Conservation (phyloP, 768 basidiomycete species). For the Gymnopilus dilepis region DNA sequence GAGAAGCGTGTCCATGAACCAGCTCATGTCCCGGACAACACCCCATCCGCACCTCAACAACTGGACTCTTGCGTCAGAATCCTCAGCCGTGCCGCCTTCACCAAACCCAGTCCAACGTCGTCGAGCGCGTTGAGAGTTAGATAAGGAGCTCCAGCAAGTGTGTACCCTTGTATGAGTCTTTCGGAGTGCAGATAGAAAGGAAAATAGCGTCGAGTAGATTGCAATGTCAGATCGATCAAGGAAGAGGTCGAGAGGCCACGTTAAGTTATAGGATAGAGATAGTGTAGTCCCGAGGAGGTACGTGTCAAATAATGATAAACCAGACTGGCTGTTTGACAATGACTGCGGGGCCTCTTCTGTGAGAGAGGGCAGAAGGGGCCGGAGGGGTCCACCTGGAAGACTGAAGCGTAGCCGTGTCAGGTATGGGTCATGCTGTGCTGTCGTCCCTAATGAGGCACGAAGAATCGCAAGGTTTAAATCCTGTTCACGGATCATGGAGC, state of each 20-base stretch:
- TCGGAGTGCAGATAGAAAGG: constrained; percentile 82
- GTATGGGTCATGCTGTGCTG: constrained; percentile 84
- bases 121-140: constrained; percentile 83
- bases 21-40: constrained; percentile 84
- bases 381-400: constrained; percentile 80
- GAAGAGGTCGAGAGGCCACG: constrained; percentile 92
- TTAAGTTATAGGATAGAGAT: constrained; percentile 67
- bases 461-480: constrained; percentile 88
- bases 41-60: constrained; percentile 87
- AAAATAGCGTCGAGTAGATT: constrained; percentile 77
- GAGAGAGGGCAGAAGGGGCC: constrained; percentile 82
- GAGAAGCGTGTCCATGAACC: constrained; percentile 86
- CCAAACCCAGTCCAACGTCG: constrained; percentile 86
- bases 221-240: constrained; percentile 76
- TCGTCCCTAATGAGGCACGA: constrained; percentile 86
- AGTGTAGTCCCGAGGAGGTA: constrained; percentile 83
- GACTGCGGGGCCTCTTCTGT: constrained; percentile 45
- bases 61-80: constrained; percentile 63
- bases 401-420: constrained; percentile 76
- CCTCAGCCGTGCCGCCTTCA: constrained; percentile 83
- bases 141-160: constrained; percentile 83
- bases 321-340: constrained; percentile 31
- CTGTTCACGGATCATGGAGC: constrained; percentile 87
- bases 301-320: constrained; percentile 65
- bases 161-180: constrained; percentile 84